Evolutionary conservation across 169 alveolate genomes (phyloP), one percentile per base, ranked within the genome.

Genomic region (Cryptosporidium sp.): DNA sequence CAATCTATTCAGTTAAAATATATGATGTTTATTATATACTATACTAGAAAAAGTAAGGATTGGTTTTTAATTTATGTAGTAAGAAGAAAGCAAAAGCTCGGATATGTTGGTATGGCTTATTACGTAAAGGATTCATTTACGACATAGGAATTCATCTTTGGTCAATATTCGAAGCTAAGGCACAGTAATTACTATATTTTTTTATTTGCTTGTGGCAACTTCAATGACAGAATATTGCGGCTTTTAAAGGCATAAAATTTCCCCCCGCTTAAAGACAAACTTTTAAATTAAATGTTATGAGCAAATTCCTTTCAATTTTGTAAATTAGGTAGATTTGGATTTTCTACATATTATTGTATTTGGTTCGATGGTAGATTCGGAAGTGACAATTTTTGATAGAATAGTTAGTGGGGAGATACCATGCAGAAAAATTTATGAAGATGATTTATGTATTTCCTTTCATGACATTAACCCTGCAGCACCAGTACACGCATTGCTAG

Each of bases 391-490:
- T 67, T 94, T 94, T 65, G 97, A 93, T 84, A 94, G 92, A 80
- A 94, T 95, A 12, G 68, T 94, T 12, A 72, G 62, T 10, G 93
- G 94, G 35, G 94, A 93, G 69, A 94, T 95, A 51, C 96, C 94
- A 16, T 92, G 95, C 18, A 87, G 85, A 1, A 75, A 91, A 29
- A 86, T 95, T 58, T 95, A 94, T 80, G 96, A 95, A 75, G 97
- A 95, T 92, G 95, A 93, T 3, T 60, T 91, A 94, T 94, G 96
- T 42, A 84, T 97, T 53, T 97, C 98, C 14, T 97, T 97, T 89
- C 96, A 94, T 87, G 99, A 97, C 85, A 93, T 96, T 6, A 92
- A 93, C 61, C 99, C 99, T 5, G 95, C 91, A 33, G 97, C 99
- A n/a, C 98, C 98, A 0, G 94, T 86, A 4, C 99, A 97, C 89